Base-by-base conservation (phyloP, 2,329 filamentous ascomycete species). In the Fusarium abutilonis region DNA sequence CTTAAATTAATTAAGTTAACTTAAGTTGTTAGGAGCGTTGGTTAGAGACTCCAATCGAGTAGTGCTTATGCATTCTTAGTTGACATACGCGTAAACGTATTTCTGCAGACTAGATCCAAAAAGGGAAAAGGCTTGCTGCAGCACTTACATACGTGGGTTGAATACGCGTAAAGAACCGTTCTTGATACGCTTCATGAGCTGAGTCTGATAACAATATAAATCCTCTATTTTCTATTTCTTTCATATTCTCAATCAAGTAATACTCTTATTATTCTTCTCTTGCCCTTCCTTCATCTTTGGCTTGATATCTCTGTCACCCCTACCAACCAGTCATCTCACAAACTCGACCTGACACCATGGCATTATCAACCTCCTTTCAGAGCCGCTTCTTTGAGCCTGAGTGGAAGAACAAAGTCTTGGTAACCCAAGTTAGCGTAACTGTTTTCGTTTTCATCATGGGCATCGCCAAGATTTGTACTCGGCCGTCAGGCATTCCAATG, bases 371-470 rank as follows among this genome's bases (percentile, higher is more conserved):
- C 28, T 59, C 66, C 14, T 66, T 66, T 13, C 32, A 47, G 2
- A 59, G 55, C 36, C 49, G 34, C 19, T 64, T 48, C 36, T 66
- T 68, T 1, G 58, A 66, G 9, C 34, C 42, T 1, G 34, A 46
- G 8, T 56, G 62, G 57, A 68, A 66, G 4, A 66, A 47, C 0
- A 66, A 49, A 9, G 48, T 61, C 0, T 66, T 66, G 0, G 56
- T 63, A 2, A 31, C 28, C 0, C 48, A 56, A 1, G 7, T 40
- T 1, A 28, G 45, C 9, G 38, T 57, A 0, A 28, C 31, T 0
- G 54, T 54, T 1, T 17, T 68, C 4, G 26, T 62, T 0, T 38
- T 65, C 3, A 43, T 61, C 3, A 36, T 68, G 4, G 50, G 40
- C 9, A 43, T 68, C 17, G 50, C 65, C 9, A 62, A 58, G 0